Percentiles rank a stretch among this genome's conserved stretches.
These are phyloP conservation scores for Cytospora leucostoma DNA, from an alignment of 2,329 filamentous ascomycete species.

Conservation along the genomic window DNA sequence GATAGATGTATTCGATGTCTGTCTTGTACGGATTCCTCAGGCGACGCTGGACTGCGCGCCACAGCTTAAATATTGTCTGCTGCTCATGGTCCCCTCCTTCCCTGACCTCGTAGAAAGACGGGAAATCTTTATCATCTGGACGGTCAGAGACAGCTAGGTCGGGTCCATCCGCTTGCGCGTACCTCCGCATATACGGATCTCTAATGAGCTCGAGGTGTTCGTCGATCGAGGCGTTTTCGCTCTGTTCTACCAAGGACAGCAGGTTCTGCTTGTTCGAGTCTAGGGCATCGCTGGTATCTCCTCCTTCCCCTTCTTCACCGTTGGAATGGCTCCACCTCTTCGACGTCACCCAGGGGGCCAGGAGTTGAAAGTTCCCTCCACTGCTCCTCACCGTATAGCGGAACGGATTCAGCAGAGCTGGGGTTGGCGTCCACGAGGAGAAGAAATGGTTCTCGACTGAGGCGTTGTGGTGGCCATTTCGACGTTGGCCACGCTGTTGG, in stretches of 20 bases:
- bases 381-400: constrained; percentile 9
- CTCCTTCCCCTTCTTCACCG: constrained; percentile 6
- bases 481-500: constrained; percentile 11
- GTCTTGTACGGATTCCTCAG: constrained; percentile 44
- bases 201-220: constrained; percentile 54
- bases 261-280: constrained; percentile 46
- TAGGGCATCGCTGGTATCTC: not conserved
- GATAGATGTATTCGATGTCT: constrained; percentile 49
- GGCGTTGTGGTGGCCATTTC: constrained; percentile 2
- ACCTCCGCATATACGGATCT: constrained; percentile 57
- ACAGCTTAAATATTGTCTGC: constrained; percentile 43
- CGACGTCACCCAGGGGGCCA: not conserved
- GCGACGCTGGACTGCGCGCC: constrained; percentile 43
- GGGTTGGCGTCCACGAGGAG: constrained; percentile 20
- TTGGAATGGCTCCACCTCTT: constrained; percentile 24
- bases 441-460: constrained; percentile 23
- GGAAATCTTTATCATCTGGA: constrained; percentile 50
- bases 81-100: constrained; percentile 40
- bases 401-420: constrained; percentile 13
- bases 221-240: constrained; percentile 50
- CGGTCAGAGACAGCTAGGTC: constrained; percentile 53
- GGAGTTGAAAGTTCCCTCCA: constrained; percentile 19
- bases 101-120: constrained; percentile 44
- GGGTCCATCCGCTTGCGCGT: constrained; percentile 53
- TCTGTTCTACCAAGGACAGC: constrained; percentile 54